Base-by-base conservation (phyloP, 768 basidiomycete species). In the Amanita fuliginea region DNA sequence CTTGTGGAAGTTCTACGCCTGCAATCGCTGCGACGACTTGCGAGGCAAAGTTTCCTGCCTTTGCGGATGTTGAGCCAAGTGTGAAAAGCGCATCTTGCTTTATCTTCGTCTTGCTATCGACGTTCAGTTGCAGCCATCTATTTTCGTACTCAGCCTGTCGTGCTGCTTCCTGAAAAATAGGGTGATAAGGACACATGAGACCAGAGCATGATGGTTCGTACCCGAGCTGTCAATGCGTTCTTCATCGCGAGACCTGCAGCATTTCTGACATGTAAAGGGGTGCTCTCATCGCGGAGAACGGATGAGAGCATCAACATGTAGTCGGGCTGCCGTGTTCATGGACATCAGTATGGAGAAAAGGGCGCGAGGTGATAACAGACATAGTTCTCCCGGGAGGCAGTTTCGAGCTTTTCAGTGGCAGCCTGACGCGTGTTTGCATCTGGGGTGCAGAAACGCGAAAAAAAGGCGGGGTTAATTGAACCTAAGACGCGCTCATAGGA, bases 221-320 rank as follows among this genome's bases (percentile, higher is more conserved):
- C 95, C 59, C 90, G 75, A 53, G 94, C 91, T 30, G 84, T 78
- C 51, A 99, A 68, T 53, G 92, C 79, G 66, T 99, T 99, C 78
- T 98, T 99, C 67, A 99, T 73, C 16, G 95, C 94, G 46, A 99
- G 75, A 63, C 91, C 93, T 19, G 96, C 94, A n/a, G 95, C 93
- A 61, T 89, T 95, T 56, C 96, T 77, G 46, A 94, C 78, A 63
- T 91, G 83, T 30, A 81, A 59, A 11, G 76, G 71, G 5, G 76
- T 76, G 39, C 55, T 69, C 62, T 93, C 90, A 57, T 91, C 84
- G 24, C 82, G 80, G 42, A 99, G 78, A 55, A 92, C 89, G 14
- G 78, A 68, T 14, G 88, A 84, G 54, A 99, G 82, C 76, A 89
- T 91, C 62, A 83, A 63, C 80, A 97, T 86, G 72, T 98, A 99